These are phyloP conservation scores for Oehlia diaphana DNA, from an alignment of 192 early-diverging fungal species.

Conservation along the genomic window DNA sequence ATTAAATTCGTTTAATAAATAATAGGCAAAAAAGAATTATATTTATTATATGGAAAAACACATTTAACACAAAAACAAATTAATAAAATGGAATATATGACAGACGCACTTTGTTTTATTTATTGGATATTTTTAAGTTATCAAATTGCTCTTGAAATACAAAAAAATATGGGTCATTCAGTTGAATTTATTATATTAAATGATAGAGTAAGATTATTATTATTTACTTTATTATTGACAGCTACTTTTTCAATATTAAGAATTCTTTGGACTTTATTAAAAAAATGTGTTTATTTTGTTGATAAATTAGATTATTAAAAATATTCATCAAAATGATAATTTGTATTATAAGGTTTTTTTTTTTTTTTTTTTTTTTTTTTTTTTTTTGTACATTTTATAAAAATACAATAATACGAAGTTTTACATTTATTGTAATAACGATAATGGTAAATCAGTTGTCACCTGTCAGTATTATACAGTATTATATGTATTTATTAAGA, in stretches of 20 bases:
- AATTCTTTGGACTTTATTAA: background rate
- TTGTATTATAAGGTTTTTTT: background rate
- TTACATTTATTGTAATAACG: no score
- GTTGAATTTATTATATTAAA: background rate
- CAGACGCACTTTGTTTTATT: background rate
- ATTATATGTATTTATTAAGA: no score
- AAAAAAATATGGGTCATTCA: background rate
- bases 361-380: no score
- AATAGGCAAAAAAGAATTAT: conserved; percentile 1
- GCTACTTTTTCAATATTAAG: background rate
- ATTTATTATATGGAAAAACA: background rate
- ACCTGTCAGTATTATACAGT: no score
- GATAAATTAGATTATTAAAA: background rate
- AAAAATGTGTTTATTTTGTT: background rate
- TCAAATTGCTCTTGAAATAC: background rate
- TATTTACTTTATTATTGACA: background rate
- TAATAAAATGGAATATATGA: background rate
- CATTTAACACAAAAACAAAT: background rate
- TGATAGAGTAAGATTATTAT: background rate
- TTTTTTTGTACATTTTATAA: no score
- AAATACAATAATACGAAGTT: no score
- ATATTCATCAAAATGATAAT: background rate
- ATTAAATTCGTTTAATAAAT: background rate
- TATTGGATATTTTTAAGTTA: conserved; percentile 6
- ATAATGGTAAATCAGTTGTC: no score